These are phyloP conservation scores for Leishmania tarentolae DNA, from an alignment of 208 protist species.

Conservation along the genomic window DNA sequence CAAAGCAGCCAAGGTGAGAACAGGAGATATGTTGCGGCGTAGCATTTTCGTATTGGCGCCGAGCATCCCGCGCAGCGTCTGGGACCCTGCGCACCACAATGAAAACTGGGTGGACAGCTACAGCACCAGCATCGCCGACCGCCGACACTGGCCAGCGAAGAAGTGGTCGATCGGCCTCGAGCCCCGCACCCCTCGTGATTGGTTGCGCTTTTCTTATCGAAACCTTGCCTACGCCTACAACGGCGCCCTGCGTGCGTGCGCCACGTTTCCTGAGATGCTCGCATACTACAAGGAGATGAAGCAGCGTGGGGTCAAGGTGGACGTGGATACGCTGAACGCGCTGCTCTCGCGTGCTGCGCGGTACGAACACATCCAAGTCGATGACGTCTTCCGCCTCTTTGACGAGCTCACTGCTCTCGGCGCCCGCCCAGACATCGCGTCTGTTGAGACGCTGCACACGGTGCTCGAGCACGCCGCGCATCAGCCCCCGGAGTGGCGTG, in stretches of 20 bases:
- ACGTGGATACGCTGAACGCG: conserved; percentile 87
- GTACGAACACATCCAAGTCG: conserved; percentile 76
- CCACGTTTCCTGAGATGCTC: conserved; percentile 83
- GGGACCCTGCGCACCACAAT: conserved; percentile 87
- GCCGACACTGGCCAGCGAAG: conserved; percentile 87
- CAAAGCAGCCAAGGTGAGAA: not conserved
- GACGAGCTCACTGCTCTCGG: conserved; percentile 79
- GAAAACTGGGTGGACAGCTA: conserved; percentile 89
- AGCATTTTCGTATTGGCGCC: conserved; percentile 34
- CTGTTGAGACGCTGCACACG: conserved; percentile 87
- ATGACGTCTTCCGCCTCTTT: conserved; percentile 88
- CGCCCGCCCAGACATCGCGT: conserved; percentile 73
- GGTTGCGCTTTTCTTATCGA: conserved; percentile 76
- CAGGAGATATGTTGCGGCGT: conserved; percentile 41
- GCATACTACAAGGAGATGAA: conserved; percentile 92
- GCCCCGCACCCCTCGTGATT: conserved; percentile 83
- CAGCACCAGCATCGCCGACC: conserved; percentile 61
- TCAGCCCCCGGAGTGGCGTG: conserved; percentile 77
- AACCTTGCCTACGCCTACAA: conserved; percentile 93
- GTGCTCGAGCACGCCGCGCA: conserved; percentile 79
- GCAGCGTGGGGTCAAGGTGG: conserved; percentile 87
- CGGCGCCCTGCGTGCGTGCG: conserved; percentile 82
- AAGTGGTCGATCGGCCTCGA: conserved; percentile 84
- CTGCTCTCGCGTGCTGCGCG: conserved; percentile 85
- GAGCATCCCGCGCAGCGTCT: conserved; percentile 79